Evolutionary conservation across 345 rosid genomes (phyloP), one percentile per base, ranked within the genome.

Genomic region (Pelargonium nanum): DNA sequence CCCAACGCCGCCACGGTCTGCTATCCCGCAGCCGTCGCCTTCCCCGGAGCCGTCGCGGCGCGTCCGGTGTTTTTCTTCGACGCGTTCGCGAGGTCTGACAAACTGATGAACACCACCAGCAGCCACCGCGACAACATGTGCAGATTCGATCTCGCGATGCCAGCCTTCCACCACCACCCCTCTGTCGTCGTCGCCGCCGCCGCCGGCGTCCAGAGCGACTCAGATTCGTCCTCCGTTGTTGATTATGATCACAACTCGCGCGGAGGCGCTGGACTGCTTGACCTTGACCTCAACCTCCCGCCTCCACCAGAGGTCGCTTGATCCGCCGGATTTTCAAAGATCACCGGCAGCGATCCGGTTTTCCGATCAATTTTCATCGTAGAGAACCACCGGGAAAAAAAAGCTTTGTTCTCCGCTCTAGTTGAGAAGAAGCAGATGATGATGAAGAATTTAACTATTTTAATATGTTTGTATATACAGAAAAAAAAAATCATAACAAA

Each of bases 281-380:
- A 73, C 60, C 73, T 89, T 32, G 91, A 89, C 76, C 93, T 91
- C 8, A 87, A 87, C 71, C 74, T 72, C 24, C 90, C 86, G 21
- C 81, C 95, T 4, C 45, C 45, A 1, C 66, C 81, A 0, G 87
- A 85, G 72, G 78, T 76, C 2, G 85, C 77, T 5, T 87, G 79
- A 83, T 60, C 19, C 61, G 56, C 53, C 57, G 23, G 53, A 53
- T 70, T 70, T 77, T 63, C n/a, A n/a, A n/a, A n/a, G n/a, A n/a
- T n/a, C n/a, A n/a, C n/a, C n/a, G 12, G 45, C 45, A 1, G 45
- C 34, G 34, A 28, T 28, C 34, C 8, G 45, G 45, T 34, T 34
- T 34, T 34, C 45, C 6, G 45, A 10, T 4, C 45, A 28, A 28
- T 28, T 28, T 28, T 28, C 8, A 28, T 28, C 4, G 40, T n/a